Conservation (phyloP, 768 basidiomycete genomes). For the Boletellus ananiceps region DNA sequence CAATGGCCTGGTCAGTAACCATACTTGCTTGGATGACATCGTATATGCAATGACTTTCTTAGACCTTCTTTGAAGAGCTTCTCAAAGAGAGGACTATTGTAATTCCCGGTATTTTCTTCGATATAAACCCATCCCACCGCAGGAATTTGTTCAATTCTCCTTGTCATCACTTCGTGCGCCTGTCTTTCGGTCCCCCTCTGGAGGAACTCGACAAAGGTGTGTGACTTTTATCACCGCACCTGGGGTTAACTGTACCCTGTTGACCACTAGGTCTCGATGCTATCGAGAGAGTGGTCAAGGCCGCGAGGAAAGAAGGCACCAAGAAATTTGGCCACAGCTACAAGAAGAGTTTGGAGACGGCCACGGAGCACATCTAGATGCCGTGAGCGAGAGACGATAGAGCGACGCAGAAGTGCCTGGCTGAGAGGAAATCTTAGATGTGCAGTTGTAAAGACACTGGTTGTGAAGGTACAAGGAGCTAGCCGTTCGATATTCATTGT, state of each 20-base stretch:
- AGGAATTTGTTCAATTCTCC: constrained; percentile 88
- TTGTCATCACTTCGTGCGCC: constrained; percentile 84
- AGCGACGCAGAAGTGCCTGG: neutral
- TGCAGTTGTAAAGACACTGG: neutral
- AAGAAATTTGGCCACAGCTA: constrained; percentile 66
- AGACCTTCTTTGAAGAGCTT: constrained; percentile 93
- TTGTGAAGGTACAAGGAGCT: neutral
- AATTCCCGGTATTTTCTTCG: constrained; percentile 89
- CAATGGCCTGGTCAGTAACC: constrained; percentile 69
- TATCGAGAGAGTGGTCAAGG: constrained; percentile 72
- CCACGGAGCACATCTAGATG: constrained; percentile 22
- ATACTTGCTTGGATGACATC: neutral
- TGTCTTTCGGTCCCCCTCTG: constrained; percentile 82
- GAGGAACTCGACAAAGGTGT: constrained; percentile 73
- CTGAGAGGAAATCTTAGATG: neutral
- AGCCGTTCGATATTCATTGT: constrained; percentile 13
- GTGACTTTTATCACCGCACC: constrained; percentile 6
- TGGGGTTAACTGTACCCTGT: neutral
- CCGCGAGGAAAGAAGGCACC: constrained; percentile 59
- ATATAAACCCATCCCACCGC: constrained; percentile 72
- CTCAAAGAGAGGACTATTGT: constrained; percentile 89
- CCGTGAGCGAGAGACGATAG: too few relatives aligned
- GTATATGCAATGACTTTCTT: constrained; percentile 1
- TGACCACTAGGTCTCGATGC: constrained; percentile 66
- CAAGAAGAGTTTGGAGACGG: constrained; percentile 50